phyloP scores from a whole-genome alignment of 805 yeast genomes.

The Jamesozyma lodderae region DNA sequence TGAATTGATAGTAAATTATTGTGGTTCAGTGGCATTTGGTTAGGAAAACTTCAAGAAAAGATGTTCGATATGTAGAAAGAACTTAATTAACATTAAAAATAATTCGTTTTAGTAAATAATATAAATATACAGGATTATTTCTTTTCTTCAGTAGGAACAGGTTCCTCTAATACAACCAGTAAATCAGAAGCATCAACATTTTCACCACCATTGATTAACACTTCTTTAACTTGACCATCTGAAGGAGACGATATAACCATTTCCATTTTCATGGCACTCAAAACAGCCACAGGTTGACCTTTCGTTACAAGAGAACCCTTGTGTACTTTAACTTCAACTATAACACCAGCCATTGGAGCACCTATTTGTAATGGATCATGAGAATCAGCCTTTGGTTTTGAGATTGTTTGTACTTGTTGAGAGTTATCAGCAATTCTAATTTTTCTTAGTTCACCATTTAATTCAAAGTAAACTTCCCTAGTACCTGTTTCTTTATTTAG shows the following conservation, averaged over 20 bases:
- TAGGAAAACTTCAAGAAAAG: neutral
- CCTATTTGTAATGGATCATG: conserved; percentile 88
- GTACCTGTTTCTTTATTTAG: conserved; percentile 75
- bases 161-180: conserved; percentile 47
- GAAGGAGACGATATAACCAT: conserved; percentile 94
- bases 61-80: neutral
- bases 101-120: neutral
- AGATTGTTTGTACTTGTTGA: conserved; percentile 73
- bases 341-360: conserved; percentile 99
- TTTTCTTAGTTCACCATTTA: conserved; percentile 97
- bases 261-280: conserved; percentile 99
- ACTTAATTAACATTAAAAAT: neutral
- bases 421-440: conserved; percentile 84
- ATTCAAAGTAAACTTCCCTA: conserved; percentile 94
- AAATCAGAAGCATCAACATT: conserved; percentile 92
- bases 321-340: conserved; percentile 87
- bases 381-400: conserved; percentile 85
- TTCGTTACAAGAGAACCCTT: conserved; percentile 83
- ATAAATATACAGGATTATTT: neutral
- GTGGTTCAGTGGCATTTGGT: conserved; percentile 31
- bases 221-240: conserved; percentile 72
- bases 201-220: conserved; percentile 80
- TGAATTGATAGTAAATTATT: conserved; percentile 29
- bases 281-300: conserved; percentile 90
- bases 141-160: conserved; percentile 13